phyloP scores from a whole-genome alignment of 2,329 filamentous ascomycete genomes.

The Coniochaeta sp. region DNA sequence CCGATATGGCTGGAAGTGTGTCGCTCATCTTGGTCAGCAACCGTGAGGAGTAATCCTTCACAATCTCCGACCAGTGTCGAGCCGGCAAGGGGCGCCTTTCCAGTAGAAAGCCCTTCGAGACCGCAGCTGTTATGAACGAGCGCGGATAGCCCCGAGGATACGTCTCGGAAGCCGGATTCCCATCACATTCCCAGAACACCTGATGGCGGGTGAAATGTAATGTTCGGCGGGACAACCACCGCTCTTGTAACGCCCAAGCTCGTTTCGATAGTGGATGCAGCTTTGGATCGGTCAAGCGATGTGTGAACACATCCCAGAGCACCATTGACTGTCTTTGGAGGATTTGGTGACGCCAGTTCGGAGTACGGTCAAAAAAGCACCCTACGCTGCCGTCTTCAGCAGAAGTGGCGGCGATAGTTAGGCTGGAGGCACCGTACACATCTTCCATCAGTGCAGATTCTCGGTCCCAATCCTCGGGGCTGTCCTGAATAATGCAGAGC shows the following conservation, averaged over 20 bases:
- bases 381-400: not conserved
- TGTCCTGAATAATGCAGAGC: not conserved
- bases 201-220: conserved; percentile 14
- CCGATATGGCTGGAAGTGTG: not conserved
- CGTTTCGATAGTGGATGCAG: conserved; percentile 11
- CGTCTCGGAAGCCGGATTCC: conserved; percentile 11
- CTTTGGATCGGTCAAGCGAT: not conserved
- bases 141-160: conserved; percentile 8
- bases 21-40: conserved; percentile 10
- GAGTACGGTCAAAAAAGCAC: not conserved
- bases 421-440: conserved; percentile 10
- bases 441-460: conserved; percentile 7
- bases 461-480: conserved; percentile 3
- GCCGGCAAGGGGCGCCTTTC: not conserved
- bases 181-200: conserved; percentile 18
- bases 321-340: not conserved
- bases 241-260: conserved; percentile 15
- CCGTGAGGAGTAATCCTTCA: not conserved
- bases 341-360: not conserved
- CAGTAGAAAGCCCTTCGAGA: not conserved
- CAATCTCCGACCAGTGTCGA: not conserved
- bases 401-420: conserved; percentile 9
- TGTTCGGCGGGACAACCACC: conserved; percentile 15
- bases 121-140: not conserved
- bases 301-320: too few relatives aligned